These are phyloP conservation scores for Aegilops tauschii DNA, from an alignment of 176 grass and related monocot species.

Conservation along the genomic window DNA sequence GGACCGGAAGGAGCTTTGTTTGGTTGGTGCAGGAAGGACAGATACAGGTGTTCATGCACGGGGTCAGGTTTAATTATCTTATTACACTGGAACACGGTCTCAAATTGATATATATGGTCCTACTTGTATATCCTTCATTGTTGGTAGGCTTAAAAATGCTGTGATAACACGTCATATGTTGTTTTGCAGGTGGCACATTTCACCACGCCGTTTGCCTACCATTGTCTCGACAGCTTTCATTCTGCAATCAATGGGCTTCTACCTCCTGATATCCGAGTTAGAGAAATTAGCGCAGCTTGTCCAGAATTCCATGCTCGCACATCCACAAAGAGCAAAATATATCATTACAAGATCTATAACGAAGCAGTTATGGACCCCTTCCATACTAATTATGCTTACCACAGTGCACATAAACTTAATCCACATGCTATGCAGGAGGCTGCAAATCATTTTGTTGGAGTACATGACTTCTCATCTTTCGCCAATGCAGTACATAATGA, in stretches of 20 bases:
- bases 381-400: constrained; percentile 61
- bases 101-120: constrained; percentile 12
- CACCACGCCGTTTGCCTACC: constrained; percentile 70
- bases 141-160: background rate
- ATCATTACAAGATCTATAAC: constrained; percentile 94
- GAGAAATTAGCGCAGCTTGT: constrained; percentile 71
- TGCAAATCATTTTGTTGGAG: constrained; percentile 80
- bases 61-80: constrained; percentile 86
- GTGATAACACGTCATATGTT: constrained; percentile 9
- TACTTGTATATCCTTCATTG: constrained; percentile 19
- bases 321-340: constrained; percentile 88
- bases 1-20: constrained; percentile 67
- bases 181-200: constrained; percentile 86
- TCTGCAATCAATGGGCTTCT: constrained; percentile 86
- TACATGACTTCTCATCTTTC: constrained; percentile 90
- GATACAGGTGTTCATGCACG: constrained; percentile 95
- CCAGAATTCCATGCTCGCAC: constrained; percentile 82
- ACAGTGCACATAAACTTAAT: constrained; percentile 79
- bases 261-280: constrained; percentile 80
- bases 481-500: constrained; percentile 76
- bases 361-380: constrained; percentile 86
- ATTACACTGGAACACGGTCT: constrained; percentile 17
- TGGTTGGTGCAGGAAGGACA: constrained; percentile 87
- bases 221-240: constrained; percentile 68
- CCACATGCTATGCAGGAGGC: constrained; percentile 72